Evolutionary conservation across 2,329 filamentous ascomycete genomes (phyloP).

Genomic region (Ilyonectria sp.): DNA sequence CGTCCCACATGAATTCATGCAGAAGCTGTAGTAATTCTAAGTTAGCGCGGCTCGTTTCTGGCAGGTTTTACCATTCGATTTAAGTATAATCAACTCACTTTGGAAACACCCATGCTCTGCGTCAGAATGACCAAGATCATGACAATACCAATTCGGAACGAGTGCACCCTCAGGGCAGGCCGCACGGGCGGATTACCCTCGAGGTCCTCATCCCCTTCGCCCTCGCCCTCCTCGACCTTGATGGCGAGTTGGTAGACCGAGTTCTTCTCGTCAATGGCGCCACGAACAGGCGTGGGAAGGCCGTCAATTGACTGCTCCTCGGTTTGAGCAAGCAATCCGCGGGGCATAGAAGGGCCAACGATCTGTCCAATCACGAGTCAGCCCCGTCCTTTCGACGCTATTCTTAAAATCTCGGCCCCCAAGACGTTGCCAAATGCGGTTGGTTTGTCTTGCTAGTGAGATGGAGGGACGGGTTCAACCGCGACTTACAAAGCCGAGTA

Average conservation of each 20-base stretch:
- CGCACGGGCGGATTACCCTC: conserved; percentile 40
- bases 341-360: conserved; percentile 46
- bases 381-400: not conserved
- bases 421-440: not conserved
- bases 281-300: conserved; percentile 40
- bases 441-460: not conserved
- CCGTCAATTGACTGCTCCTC: conserved; percentile 40
- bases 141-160: conserved; percentile 44
- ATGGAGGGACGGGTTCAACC: not conserved
- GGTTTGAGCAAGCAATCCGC: conserved; percentile 40
- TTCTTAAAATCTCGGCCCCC: not conserved
- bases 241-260: conserved; percentile 44
- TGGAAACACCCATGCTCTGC: conserved; percentile 44
- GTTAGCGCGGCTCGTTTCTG: not conserved
- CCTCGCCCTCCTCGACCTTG: conserved; percentile 47
- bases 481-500: conserved; percentile 45
- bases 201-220: conserved; percentile 37
- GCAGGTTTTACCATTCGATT: rapidly evolving
- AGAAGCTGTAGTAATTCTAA: conserved; percentile 25
- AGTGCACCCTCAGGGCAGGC: conserved; percentile 43
- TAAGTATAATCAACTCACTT: conserved; percentile 30
- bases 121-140: conserved; percentile 47
- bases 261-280: conserved; percentile 46
- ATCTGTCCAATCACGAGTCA: conserved; percentile 28
- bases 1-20: conserved; percentile 41